Evolutionary conservation across 2,329 filamentous ascomycete species (phyloP).

Genomic region (Orbilia oligospora): DNA sequence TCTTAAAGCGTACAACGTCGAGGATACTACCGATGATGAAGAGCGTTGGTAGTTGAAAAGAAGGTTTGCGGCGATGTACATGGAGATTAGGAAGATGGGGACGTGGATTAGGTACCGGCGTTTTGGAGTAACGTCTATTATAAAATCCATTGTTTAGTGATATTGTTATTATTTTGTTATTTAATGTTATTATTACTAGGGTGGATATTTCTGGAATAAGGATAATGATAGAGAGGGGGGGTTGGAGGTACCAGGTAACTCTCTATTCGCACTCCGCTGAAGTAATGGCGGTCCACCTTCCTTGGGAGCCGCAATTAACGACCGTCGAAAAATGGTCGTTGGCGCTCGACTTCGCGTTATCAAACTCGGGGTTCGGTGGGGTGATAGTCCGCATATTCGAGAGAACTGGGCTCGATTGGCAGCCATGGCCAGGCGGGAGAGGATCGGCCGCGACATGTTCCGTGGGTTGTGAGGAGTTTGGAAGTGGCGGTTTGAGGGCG

Average conservation of each 20-base stretch:
- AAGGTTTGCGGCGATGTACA: constrained; percentile 79
- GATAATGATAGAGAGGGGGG: not conserved
- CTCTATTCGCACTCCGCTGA: constrained; percentile 76
- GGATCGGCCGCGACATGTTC: constrained; percentile 39
- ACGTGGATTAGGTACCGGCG: constrained; percentile 80
- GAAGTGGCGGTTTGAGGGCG: no score
- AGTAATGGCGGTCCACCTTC: constrained; percentile 71
- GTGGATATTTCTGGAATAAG: not conserved
- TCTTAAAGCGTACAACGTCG: constrained; percentile 91
- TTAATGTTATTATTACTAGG: no score
- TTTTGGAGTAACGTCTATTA: constrained; percentile 65
- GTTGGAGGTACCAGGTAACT: constrained; percentile 74
- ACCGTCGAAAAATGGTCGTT: constrained; percentile 50
- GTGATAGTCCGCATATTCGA: constrained; percentile 18
- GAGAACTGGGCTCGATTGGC: constrained; percentile 37
- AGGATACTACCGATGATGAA: constrained; percentile 86
- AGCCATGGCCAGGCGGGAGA: constrained; percentile 45
- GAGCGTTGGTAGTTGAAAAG: constrained; percentile 99
- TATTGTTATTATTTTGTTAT: not conserved
- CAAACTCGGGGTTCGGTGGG: not conserved
- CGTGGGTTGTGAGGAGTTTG: not conserved
- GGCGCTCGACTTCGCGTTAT: constrained; percentile 9
- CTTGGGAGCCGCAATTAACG: constrained; percentile 63
- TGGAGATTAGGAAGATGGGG: constrained; percentile 79
- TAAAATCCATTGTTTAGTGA: no score